Conservation (phyloP, 768 basidiomycete genomes). For the Tephrocybe sp. region DNA sequence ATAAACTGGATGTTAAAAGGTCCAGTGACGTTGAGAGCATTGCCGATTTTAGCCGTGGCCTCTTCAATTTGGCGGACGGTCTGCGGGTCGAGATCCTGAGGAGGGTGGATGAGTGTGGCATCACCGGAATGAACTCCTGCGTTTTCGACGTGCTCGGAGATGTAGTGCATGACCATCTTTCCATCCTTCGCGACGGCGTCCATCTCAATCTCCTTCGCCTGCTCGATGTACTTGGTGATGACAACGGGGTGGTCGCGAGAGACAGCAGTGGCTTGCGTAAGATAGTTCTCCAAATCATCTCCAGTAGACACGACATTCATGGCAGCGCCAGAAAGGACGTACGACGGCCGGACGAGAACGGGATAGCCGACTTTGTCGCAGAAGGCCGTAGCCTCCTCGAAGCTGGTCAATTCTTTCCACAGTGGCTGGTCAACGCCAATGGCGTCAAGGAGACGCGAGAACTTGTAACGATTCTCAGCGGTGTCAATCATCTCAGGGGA, state of each 20-base stretch:
- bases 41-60: constrained; percentile 96
- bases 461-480: constrained; percentile 99
- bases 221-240: constrained; percentile 98
- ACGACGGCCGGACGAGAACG: constrained; percentile 95
- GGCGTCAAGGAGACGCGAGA: constrained; percentile 95
- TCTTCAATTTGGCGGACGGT: constrained; percentile 96
- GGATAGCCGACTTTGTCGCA: constrained; percentile 94
- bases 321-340: constrained; percentile 98
- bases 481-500: constrained; percentile 99
- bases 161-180: constrained; percentile 99
- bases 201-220: constrained; percentile 99
- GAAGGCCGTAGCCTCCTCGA: constrained; percentile 84
- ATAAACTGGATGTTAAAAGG: constrained; percentile 99
- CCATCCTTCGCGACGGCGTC: constrained; percentile 97
- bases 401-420: constrained; percentile 96
- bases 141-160: constrained; percentile 99
- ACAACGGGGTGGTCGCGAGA: constrained; percentile 97
- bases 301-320: constrained; percentile 98
- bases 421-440: constrained; percentile 98
- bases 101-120: constrained; percentile 96
- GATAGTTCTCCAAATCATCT: constrained; percentile 88
- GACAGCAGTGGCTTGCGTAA: constrained; percentile 93
- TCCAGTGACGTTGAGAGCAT: constrained; percentile 96
- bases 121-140: constrained; percentile 99
- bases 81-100: constrained; percentile 96